Conservation (phyloP, 768 basidiomycete species). For the Leccinum sublutescens region DNA sequence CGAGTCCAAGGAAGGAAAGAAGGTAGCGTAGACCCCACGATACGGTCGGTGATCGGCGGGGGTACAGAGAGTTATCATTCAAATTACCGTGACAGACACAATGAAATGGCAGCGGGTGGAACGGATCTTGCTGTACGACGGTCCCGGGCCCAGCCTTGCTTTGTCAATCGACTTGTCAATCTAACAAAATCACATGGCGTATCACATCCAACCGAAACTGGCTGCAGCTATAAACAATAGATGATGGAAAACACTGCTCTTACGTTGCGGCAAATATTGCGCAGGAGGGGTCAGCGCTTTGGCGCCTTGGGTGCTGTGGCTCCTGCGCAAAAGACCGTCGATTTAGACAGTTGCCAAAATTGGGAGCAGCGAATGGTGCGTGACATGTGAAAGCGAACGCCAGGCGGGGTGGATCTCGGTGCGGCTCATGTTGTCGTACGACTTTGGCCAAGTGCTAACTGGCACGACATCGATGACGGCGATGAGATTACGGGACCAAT, state of each 20-base stretch:
- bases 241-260: background rate
- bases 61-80: background rate
- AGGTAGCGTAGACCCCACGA: conserved; percentile 24
- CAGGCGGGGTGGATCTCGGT: background rate
- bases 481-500: background rate
- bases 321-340: background rate
- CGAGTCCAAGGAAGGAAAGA: conserved; percentile 16
- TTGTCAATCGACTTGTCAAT: background rate
- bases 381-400: conserved; percentile 1
- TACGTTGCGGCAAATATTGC: background rate
- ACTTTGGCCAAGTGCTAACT: background rate
- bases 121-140: background rate
- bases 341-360: background rate
- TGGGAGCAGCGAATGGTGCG: background rate
- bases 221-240: background rate
- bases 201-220: background rate
- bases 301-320: background rate
- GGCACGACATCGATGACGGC: background rate
- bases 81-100: background rate
- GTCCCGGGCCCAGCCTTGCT: background rate
- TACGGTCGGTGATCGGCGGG: conserved; percentile 17
- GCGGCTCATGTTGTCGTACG: background rate
- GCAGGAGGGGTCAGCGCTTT: too few species aligned
- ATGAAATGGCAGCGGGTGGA: background rate
- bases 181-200: background rate